These are phyloP conservation scores for Buxus sempervirens DNA, from an alignment of 164 flowering plant genomes.

Conservation along the genomic window DNA sequence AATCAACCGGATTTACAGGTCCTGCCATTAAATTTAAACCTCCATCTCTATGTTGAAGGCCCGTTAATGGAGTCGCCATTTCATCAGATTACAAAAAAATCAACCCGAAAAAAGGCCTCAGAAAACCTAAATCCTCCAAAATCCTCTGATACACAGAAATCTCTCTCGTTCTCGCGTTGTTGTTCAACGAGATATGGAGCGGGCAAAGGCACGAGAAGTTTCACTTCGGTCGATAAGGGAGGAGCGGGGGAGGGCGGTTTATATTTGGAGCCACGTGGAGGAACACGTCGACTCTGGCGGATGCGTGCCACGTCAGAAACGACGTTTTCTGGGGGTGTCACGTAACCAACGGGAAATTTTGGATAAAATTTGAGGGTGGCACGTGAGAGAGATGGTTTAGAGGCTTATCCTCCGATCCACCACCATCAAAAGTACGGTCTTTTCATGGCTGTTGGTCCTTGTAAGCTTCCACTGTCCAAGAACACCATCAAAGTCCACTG, in stretches of 20 bases:
- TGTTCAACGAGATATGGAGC: neutral
- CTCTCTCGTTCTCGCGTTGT: neutral
- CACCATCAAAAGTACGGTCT: no score
- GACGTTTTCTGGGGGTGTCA: neutral
- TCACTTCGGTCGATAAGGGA: neutral
- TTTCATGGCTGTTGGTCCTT: no score
- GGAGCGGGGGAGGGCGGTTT: neutral
- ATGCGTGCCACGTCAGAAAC: neutral
- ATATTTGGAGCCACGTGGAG: neutral
- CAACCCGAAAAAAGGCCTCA: neutral
- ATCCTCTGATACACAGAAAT: neutral
- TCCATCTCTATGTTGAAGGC: slow-evolving; percentile 22
- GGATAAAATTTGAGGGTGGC: neutral
- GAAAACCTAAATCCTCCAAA: neutral
- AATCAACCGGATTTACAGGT: slow-evolving; percentile 28
- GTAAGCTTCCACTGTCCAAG: no score
- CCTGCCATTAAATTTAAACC: slow-evolving; percentile 23
- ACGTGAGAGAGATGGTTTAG: no score
- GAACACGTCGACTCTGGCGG: neutral
- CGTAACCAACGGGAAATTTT: neutral
- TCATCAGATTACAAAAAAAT: neutral
- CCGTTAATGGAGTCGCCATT: slow-evolving; percentile 23
- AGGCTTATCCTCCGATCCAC: no score
- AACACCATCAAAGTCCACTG: no score
- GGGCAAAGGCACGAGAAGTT: neutral